phyloP scores from a whole-genome alignment of 441 rosid species.

The Pelargonium myrrhifolium region DNA sequence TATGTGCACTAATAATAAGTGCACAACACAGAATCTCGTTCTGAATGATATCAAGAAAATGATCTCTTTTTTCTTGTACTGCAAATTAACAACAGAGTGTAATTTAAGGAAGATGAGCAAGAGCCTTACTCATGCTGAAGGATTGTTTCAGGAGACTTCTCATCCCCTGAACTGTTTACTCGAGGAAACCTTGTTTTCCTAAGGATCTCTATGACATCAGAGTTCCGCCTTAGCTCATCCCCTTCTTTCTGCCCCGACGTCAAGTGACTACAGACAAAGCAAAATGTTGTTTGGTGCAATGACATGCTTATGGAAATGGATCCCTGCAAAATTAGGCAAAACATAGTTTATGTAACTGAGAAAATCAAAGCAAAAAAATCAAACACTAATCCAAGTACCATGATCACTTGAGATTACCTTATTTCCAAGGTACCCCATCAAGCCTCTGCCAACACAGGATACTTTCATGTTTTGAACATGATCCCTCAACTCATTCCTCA shows the following conservation, averaged over 20 bases:
- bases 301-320: conserved; percentile 99
- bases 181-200: conserved; percentile 90
- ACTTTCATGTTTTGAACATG: conserved; percentile 81
- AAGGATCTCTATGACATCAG: conserved; percentile 95
- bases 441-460: conserved; percentile 90
- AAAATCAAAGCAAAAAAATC: conserved; percentile 18
- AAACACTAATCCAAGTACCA: conserved; percentile 12
- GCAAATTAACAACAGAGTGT: conserved; percentile 4
- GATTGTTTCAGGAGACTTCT: conserved; percentile 80
- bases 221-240: conserved; percentile 82
- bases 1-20: no score
- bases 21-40: no score
- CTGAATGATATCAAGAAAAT: no score
- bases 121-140: conserved; percentile 78
- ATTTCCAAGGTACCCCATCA: conserved; percentile 96
- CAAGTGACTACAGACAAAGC: conserved; percentile 94
- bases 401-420: conserved; percentile 43
- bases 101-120: not conserved
- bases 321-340: conserved; percentile 53
- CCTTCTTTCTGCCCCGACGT: conserved; percentile 99
- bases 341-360: not conserved
- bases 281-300: conserved; percentile 88
- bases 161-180: conserved; percentile 51
- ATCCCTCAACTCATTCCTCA: conserved; percentile 75
- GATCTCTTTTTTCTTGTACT: not conserved